These are phyloP conservation scores for Nissolia schottii DNA, from an alignment of 306 rosid species.

Conservation along the genomic window DNA sequence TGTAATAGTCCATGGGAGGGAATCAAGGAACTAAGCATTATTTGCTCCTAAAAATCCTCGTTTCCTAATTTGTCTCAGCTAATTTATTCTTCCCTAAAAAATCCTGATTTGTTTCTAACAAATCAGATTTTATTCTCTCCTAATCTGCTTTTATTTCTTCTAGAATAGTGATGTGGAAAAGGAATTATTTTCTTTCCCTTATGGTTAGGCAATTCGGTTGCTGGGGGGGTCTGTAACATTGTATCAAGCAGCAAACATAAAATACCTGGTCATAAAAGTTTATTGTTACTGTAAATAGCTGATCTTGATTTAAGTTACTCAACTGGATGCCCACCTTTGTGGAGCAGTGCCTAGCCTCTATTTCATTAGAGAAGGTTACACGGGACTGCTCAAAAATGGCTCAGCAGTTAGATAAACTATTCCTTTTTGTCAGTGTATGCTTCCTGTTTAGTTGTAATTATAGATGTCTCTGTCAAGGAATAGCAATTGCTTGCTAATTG, in stretches of 20 bases:
- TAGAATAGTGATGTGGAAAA: too few species aligned
- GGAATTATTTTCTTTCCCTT: too few species aligned
- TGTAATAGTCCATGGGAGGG: too few species aligned
- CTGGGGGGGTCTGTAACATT: too few species aligned
- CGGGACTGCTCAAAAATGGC: background rate
- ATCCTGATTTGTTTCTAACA: too few species aligned
- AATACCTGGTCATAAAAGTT: background rate
- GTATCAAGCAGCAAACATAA: background rate
- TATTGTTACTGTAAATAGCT: background rate
- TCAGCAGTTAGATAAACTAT: background rate
- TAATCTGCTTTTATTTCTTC: too few species aligned
- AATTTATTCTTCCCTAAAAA: too few species aligned
- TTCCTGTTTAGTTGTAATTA: background rate
- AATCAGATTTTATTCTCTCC: too few species aligned
- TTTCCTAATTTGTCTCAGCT: too few species aligned
- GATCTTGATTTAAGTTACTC: background rate
- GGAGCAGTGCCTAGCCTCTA: background rate
- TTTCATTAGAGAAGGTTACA: background rate
- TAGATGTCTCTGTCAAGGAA: background rate
- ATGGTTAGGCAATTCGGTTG: too few species aligned
- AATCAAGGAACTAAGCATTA: too few species aligned
- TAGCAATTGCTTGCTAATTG: background rate
- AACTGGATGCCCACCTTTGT: background rate
- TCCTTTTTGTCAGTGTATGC: background rate
- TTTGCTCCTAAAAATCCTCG: too few species aligned